Evolutionary conservation across 1,284 basidiomycete species (phyloP), one percentile per base, ranked within the genome.

Genomic region (Cryptococcus jaspeensis): DNA sequence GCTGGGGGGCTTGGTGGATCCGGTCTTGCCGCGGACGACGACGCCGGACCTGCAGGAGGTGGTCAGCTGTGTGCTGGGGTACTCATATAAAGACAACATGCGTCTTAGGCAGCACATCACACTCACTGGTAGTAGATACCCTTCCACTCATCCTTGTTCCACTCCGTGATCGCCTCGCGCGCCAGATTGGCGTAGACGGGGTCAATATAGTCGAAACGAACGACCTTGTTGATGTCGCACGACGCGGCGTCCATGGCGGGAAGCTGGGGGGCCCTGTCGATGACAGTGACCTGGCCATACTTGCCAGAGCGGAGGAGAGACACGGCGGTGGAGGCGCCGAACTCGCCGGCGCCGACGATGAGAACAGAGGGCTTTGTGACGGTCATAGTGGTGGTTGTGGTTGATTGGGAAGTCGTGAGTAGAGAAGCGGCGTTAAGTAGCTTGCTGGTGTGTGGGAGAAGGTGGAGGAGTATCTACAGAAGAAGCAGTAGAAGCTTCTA

Each of bases 341-440:
- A 92, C 59, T 86, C 86, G 12, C 92, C 91, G 37, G 88, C 87
- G n/a, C 91, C 91, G 45, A 92, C 80, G 61, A 94, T 87, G 44
- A 92, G 67, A 35, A 90, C 79, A n/a, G 59, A 58, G 2, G 65
- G 63, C 39, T 60, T 64, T 25, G 56, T 46, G 28, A 18, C n/a
- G 18, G 35, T 42, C 22, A 43, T 52, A n/a, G n/a, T n/a, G 25
- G 32, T 47, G 25, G 28, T 32, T 32, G 28, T 9, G 28, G 28
- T 7, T 42, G 8, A 5, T 18, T 16, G 45, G n/a, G 22, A 47
- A 43, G 41, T 20, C 15, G 23, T 20, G 41, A 5, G 23, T 20
- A 11, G 40, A 7, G 40, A 41, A n/a, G 15, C 2, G 18, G 18
- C 18, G 41, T 12, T 16, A 12, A 5, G 13, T 41, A 5, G 39